Percentiles rank a stretch among this genome's conserved stretches.
Evolutionary conservation across 2,329 filamentous ascomycete genomes (phyloP).

Genomic region (Ascocoryne sarcoides): DNA sequence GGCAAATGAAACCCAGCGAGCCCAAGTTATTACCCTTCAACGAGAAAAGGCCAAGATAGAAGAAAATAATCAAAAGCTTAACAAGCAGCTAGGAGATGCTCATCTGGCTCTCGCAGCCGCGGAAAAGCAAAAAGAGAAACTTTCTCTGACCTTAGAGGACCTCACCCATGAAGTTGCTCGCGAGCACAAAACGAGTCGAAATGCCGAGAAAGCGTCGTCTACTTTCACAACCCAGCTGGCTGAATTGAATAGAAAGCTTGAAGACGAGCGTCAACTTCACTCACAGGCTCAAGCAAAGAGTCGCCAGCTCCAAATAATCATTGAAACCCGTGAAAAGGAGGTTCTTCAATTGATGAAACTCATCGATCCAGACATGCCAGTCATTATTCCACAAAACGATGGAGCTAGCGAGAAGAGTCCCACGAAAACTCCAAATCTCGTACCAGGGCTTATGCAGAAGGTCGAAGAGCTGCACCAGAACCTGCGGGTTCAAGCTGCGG

Average conservation of each 20-base stretch:
- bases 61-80: slow-evolving; percentile 71
- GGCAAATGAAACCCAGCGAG: slow-evolving; percentile 73
- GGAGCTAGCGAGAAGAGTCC: slow-evolving; percentile 50
- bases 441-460: slow-evolving; percentile 77
- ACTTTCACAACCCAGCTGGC: slow-evolving; percentile 74
- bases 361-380: slow-evolving; percentile 62
- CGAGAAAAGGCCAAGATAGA: slow-evolving; percentile 76
- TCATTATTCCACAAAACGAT: slow-evolving; percentile 44
- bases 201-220: slow-evolving; percentile 81
- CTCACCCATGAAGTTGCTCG: slow-evolving; percentile 84
- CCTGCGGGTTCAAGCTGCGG: slow-evolving; percentile 73
- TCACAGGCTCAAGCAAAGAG: slow-evolving; percentile 79
- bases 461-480: slow-evolving; percentile 85
- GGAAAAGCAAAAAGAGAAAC: slow-evolving; percentile 91
- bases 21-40: slow-evolving; percentile 67
- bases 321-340: slow-evolving; percentile 75
- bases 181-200: slow-evolving; percentile 82
- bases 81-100: slow-evolving; percentile 76
- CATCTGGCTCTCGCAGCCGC: slow-evolving; percentile 75
- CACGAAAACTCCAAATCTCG: slow-evolving; percentile 45
- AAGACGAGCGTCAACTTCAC: slow-evolving; percentile 80
- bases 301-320: slow-evolving; percentile 66
- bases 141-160: slow-evolving; percentile 81
- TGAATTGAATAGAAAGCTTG: slow-evolving; percentile 80
- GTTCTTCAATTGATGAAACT: slow-evolving; percentile 76